Base-by-base conservation (phyloP, 164 flowering plant species). In the Buxus sempervirens region DNA sequence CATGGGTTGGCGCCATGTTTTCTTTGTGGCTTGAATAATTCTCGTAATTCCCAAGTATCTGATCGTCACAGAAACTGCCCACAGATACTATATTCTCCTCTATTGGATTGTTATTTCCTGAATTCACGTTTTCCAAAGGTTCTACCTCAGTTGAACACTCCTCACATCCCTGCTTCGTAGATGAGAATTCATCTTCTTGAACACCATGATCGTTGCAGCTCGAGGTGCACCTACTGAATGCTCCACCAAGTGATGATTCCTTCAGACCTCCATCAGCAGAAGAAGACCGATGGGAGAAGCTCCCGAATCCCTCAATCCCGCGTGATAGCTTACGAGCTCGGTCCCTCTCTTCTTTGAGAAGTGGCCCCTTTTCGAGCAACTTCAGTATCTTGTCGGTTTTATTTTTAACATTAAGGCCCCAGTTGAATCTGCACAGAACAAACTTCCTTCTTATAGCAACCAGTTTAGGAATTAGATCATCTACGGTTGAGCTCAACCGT, bases 221-320 rank as follows among this genome's bases (percentile, higher is more conserved):
- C 60, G 77, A 77, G 21, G 64, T 70, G 7, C 67, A 48, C 24
- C 75, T 73, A 14, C 56, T 68, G 24, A 48, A 64, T 22, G 16
- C 21, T 24, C 6, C 58, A 4, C 6, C 58, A 4, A 23, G 1
- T n/a, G 48, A 12, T 7, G 54, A 56, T 4, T 71, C 64, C 21
- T 25, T 58, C 2, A 56, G 51, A 58, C 26, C 32, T 62, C 42
- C 59, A 26, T 73, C 49, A 19, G 2, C 6, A 5, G 63, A 53
- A 62, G 65, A 62, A 6, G 65, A 58, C 16, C 62, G 61, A 25
- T 63, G 69, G 25, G n/a, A 54, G 74, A 75, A 70, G 72, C 77
- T 79, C 23, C 82, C 82, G 45, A 75, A 75, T 25, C 82, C 79
- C 70, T 68, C 26, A 38, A 79, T 79, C 21, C 65, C 79, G 12